These are phyloP conservation scores for Poa annua DNA, from an alignment of 176 grass and related monocot genomes.

Conservation along the genomic window DNA sequence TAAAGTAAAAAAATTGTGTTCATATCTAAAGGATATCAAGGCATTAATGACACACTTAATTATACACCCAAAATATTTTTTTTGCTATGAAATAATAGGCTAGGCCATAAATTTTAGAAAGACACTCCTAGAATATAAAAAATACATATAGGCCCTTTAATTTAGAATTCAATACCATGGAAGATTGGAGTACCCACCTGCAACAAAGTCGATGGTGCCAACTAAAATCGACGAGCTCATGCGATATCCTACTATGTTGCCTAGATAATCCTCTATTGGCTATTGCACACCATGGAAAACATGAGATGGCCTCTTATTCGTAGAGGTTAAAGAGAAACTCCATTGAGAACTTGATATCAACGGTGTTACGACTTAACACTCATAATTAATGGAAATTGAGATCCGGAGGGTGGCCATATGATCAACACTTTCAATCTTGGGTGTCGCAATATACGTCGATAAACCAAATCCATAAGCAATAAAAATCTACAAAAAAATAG, in stretches of 20 bases:
- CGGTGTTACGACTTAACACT: background rate
- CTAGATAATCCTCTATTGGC: background rate
- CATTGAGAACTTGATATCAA: background rate
- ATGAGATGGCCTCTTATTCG: background rate
- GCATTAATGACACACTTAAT: background rate
- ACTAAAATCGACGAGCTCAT: background rate
- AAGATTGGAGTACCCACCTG: background rate
- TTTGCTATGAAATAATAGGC: too few species aligned
- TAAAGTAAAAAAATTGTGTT: background rate
- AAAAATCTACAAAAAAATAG: background rate
- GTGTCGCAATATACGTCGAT: accelerated
- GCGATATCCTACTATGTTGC: background rate
- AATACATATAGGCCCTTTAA: background rate
- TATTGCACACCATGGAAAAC: background rate
- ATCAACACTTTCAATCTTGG: background rate
- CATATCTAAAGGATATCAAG: background rate
- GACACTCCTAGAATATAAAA: too few species aligned
- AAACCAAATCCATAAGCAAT: background rate
- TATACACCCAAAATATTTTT: background rate
- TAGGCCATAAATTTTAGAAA: background rate
- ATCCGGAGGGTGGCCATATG: background rate
- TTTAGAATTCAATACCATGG: background rate
- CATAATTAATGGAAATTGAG: too few species aligned
- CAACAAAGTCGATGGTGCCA: background rate
- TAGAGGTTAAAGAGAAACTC: background rate